Evolutionary conservation across 73 alveolate species (phyloP).

Genomic region (Paraurostyla sp.): DNA sequence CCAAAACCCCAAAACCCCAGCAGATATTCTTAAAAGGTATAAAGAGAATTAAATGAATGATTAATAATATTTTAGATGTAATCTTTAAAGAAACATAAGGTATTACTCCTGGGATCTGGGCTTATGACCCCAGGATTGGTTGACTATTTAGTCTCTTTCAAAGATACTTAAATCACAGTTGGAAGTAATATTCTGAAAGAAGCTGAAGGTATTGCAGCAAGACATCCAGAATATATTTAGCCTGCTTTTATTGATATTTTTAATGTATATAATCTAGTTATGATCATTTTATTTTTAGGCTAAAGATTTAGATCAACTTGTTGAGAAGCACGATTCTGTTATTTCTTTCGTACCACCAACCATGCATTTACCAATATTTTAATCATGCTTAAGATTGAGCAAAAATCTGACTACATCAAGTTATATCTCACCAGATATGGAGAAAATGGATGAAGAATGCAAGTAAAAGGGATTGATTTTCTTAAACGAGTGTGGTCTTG

Average conservation of each 20-base stretch:
- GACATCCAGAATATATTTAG: constrained; percentile 65
- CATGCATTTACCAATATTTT: constrained; percentile 77
- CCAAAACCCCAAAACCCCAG: too few relatives aligned
- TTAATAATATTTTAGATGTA: too few relatives aligned
- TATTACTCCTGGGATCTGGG: constrained; percentile 80
- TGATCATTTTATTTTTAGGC: background rate
- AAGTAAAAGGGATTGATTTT: constrained; percentile 78
- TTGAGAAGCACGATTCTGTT: constrained; percentile 73
- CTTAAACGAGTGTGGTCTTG: constrained; percentile 87
- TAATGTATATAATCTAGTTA: constrained; percentile 12
- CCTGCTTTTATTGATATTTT: constrained; percentile 80
- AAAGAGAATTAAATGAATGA: too few relatives aligned
- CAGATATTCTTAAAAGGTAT: too few relatives aligned
- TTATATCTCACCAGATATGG: constrained; percentile 82
- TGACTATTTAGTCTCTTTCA: constrained; percentile 76
- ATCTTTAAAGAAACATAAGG: constrained; percentile 47
- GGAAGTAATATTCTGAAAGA: constrained; percentile 82
- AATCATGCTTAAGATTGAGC: constrained; percentile 73
- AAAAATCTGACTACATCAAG: constrained; percentile 82
- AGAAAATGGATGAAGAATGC: constrained; percentile 75
- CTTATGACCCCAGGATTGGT: constrained; percentile 86
- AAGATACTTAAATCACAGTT: constrained; percentile 76
- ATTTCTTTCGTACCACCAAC: constrained; percentile 89
- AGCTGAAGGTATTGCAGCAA: constrained; percentile 75
- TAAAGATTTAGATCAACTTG: constrained; percentile 69